Evolutionary conservation across 139 green algal species (phyloP).

Genomic region (Picocystis salinarum): DNA sequence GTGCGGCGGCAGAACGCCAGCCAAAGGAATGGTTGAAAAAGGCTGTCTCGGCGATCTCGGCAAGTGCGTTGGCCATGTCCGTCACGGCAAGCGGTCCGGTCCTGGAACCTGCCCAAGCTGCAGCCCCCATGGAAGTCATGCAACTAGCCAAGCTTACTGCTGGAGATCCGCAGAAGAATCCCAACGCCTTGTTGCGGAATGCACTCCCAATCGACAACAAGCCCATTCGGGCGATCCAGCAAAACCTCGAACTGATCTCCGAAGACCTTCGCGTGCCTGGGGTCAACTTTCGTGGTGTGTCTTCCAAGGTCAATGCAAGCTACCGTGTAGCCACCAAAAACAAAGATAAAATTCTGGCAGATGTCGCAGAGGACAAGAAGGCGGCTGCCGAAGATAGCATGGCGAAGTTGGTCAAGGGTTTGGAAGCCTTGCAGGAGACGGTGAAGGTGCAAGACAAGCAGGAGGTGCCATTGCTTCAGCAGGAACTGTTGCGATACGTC

Average conservation of each 20-base stretch:
- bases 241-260: conserved; percentile 66
- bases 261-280: conserved; percentile 69
- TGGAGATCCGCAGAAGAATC: conserved; percentile 53
- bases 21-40: too few species aligned
- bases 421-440: conserved; percentile 46
- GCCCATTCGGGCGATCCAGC: conserved; percentile 67
- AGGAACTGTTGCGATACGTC: conserved; percentile 62
- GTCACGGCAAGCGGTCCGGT: too few species aligned
- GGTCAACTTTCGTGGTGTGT: conserved; percentile 10
- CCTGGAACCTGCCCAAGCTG: too few species aligned
- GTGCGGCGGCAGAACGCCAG: too few species aligned
- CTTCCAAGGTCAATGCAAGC: too few species aligned
- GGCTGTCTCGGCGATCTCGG: too few species aligned
- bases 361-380: conserved; percentile 42
- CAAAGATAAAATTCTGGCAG: conserved; percentile 25
- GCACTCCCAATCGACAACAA: conserved; percentile 88
- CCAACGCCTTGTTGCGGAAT: conserved; percentile 71
- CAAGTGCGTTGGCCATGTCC: too few species aligned
- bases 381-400: conserved; percentile 9
- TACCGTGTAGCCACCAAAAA: conserved; percentile 30
- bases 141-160: too few species aligned
- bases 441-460: conserved; percentile 71
- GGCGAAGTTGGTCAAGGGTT: conserved; percentile 16
- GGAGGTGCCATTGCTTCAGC: conserved; percentile 34
- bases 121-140: too few species aligned